Percentiles rank a stretch among this genome's conserved stretches.
phyloP scores from a whole-genome alignment of 1,284 basidiomycete genomes.

The Xanthoconium separans region DNA sequence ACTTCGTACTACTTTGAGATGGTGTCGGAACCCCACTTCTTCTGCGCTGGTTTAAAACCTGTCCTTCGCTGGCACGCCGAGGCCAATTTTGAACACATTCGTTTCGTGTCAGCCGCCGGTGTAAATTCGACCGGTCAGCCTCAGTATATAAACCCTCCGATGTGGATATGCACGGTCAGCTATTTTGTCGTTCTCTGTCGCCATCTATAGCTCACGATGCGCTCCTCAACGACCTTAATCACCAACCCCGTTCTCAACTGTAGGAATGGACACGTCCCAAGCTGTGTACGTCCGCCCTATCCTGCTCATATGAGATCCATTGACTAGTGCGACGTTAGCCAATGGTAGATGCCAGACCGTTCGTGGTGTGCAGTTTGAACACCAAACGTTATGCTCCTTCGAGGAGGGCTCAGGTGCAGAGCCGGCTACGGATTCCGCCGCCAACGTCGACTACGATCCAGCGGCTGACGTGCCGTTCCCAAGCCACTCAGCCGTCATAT shows the following conservation, averaged over 20 bases:
- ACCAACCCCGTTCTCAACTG: not conserved
- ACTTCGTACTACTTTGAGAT: not conserved
- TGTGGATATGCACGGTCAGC: not conserved
- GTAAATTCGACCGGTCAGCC: conserved; percentile 9
- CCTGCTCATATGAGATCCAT: not conserved
- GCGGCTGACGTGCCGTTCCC: not conserved
- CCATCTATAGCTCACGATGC: not conserved
- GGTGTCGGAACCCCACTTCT: not conserved
- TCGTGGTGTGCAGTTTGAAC: conserved; percentile 7
- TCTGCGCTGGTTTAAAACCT: not conserved
- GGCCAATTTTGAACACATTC: not conserved
- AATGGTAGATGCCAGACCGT: not conserved
- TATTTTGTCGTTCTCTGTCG: not conserved
- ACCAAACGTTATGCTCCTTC: conserved; percentile 8
- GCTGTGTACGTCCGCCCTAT: conserved; percentile 4
- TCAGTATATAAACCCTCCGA: conserved; percentile 8
- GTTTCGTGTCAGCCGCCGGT: conserved; percentile 1
- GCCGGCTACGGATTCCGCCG: too few relatives aligned
- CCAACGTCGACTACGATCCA: not conserved
- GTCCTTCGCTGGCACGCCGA: not conserved
- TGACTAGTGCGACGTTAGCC: not conserved
- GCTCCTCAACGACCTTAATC: not conserved
- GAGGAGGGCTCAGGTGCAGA: not conserved
- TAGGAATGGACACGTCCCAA: not conserved
- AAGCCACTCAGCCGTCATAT: not conserved